A percentile compares a stretch with the other conserved stretches of the same genome.
Evolutionary conservation across 768 basidiomycete species (phyloP).

Genomic region (Mycena filopes): DNA sequence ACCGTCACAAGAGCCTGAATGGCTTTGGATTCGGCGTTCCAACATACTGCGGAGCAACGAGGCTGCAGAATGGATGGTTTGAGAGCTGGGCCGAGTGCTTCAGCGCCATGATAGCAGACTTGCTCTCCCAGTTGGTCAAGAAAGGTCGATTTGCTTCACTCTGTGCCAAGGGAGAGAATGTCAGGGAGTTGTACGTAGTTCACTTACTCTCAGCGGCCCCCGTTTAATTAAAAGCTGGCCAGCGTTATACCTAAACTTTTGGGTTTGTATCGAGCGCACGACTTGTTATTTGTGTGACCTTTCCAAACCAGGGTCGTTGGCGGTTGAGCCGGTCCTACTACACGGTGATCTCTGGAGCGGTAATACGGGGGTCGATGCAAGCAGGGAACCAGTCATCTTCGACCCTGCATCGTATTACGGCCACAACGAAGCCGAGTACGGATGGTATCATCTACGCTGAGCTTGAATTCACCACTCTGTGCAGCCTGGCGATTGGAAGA

Average conservation of each 20-base stretch:
- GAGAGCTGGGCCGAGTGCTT: slow-evolving; percentile 78
- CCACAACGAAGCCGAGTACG: slow-evolving; percentile 86
- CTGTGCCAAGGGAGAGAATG: slow-evolving; percentile 60
- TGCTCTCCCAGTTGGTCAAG: slow-evolving; percentile 59
- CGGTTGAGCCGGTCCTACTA: slow-evolving; percentile 72
- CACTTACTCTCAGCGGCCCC: not conserved
- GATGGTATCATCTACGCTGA: not conserved
- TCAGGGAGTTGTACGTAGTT: slow-evolving; percentile 56
- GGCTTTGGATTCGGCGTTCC: slow-evolving; percentile 80
- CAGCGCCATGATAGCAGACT: slow-evolving; percentile 66
- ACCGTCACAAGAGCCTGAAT: slow-evolving; percentile 59
- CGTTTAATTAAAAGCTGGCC: slow-evolving; percentile 3
- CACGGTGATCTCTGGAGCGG: slow-evolving; percentile 90
- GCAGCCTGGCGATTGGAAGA: slow-evolving; percentile 78
- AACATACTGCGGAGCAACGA: slow-evolving; percentile 81
- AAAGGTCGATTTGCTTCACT: slow-evolving; percentile 56
- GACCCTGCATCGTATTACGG: slow-evolving; percentile 86
- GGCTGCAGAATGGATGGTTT: slow-evolving; percentile 78
- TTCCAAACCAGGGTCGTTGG: slow-evolving; percentile 53
- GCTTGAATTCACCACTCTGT: not conserved
- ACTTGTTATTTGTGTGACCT: not conserved
- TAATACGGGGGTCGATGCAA: slow-evolving; percentile 70
- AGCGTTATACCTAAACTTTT: slow-evolving; percentile 83
- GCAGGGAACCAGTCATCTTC: slow-evolving; percentile 72
- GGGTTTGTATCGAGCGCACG: slow-evolving; percentile 39